Conservation (phyloP, 2,329 filamentous ascomycete species). For the Penicillium sp. region DNA sequence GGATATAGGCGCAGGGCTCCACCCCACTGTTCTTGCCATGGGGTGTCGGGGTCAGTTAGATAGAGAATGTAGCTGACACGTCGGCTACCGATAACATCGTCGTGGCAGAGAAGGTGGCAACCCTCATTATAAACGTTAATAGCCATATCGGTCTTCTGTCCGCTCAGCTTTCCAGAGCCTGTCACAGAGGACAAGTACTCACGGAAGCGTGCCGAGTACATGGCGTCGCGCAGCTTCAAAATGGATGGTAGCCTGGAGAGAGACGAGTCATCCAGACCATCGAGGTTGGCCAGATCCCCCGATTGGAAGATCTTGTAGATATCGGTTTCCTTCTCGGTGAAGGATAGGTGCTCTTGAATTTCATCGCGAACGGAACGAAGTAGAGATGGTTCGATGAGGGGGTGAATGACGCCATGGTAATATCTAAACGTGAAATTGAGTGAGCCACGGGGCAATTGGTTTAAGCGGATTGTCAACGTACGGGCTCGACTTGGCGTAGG, state of each 20-base stretch:
- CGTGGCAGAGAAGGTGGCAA: conserved; percentile 93
- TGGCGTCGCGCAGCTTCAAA: conserved; percentile 86
- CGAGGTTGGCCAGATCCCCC: conserved; percentile 93
- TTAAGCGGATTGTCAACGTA: conserved; percentile 30
- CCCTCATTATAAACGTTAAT: conserved; percentile 98
- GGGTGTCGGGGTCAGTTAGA: conserved; percentile 85
- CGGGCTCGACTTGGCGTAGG: conserved; percentile 49
- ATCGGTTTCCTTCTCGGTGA: conserved; percentile 98
- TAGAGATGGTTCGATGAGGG: conserved; percentile 77
- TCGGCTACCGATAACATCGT: conserved; percentile 97
- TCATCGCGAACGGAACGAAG: conserved; percentile 86
- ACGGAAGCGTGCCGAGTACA: conserved; percentile 90
- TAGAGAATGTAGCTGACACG: conserved; percentile 97
- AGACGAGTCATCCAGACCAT: conserved; percentile 85
- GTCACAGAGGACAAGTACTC: conserved; percentile 87
- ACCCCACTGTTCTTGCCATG: conserved; percentile 91
- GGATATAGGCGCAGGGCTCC: conserved; percentile 89
- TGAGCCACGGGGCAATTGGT: conserved; percentile 9
- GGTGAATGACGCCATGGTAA: conserved; percentile 87
- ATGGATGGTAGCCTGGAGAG: conserved; percentile 85
- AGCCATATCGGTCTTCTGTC: conserved; percentile 96
- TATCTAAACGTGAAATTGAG: conserved; percentile 57
- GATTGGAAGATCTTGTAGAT: conserved; percentile 99
- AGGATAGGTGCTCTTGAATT: conserved; percentile 87
- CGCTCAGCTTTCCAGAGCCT: conserved; percentile 82